Evolutionary conservation across 2,329 filamentous ascomycete species (phyloP).

Genomic region (Fusarium sp.): DNA sequence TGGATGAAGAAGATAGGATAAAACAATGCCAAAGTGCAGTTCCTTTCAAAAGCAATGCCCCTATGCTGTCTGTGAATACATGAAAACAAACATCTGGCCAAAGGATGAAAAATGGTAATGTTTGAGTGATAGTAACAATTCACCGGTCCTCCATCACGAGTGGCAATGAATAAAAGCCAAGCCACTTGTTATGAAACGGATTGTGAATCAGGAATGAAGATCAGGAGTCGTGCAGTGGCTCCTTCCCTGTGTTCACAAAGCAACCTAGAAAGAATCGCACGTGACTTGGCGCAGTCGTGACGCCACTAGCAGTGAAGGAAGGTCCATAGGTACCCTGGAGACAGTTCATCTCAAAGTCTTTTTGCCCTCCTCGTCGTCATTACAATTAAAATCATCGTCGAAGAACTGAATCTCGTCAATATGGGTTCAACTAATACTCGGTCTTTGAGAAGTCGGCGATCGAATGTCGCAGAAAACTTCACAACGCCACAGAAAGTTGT

Average conservation of each 20-base stretch:
- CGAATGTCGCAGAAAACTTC: background rate
- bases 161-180: background rate
- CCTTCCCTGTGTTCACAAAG: background rate
- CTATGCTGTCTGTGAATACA: background rate
- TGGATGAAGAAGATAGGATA: conserved; percentile 42
- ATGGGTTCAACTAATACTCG: conserved; percentile 20
- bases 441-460: background rate
- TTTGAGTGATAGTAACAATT: background rate
- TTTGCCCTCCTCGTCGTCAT: background rate
- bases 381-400: background rate
- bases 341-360: background rate
- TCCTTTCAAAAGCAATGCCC: conserved; percentile 26
- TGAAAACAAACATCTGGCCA: background rate
- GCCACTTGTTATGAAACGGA: background rate
- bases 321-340: conserved; percentile 26
- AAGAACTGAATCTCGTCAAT: background rate
- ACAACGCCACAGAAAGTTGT: conserved; percentile 12
- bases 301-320: conserved; percentile 8
- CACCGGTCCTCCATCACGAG: background rate
- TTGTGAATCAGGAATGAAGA: background rate
- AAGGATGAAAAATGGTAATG: background rate
- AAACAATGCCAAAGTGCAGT: conserved; percentile 46
- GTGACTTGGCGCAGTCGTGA: conserved; percentile 18
- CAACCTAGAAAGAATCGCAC: conserved; percentile 8
- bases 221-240: background rate